A percentile compares a stretch with the other conserved stretches of the same genome.
Conservation (phyloP, 768 basidiomycete genomes). For the Phlebiopsis flavidoalba region DNA sequence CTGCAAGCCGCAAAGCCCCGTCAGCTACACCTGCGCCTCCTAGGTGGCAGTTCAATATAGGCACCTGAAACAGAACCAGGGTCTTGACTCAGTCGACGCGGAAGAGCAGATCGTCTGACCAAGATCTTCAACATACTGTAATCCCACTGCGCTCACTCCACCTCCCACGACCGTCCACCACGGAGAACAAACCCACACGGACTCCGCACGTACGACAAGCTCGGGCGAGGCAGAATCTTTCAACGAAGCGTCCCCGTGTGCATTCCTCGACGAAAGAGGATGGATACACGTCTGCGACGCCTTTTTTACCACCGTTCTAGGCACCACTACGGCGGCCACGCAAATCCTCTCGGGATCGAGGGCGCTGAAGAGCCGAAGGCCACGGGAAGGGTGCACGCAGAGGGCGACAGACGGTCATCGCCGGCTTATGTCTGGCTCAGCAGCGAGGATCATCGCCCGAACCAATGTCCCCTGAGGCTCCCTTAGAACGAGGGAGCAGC, state of each 20-base stretch:
- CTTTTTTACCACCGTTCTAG: slow-evolving; percentile 26
- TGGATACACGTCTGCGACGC: slow-evolving; percentile 28
- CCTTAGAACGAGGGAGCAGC: not conserved
- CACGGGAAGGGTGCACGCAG: slow-evolving; percentile 20
- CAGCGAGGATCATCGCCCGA: slow-evolving; percentile 5
- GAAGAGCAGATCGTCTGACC: slow-evolving; percentile 5
- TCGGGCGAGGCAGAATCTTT: slow-evolving; percentile 13
- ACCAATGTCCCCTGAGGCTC: not conserved
- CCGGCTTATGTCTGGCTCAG: slow-evolving; percentile 5
- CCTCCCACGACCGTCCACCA: not conserved
- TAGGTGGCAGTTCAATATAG: slow-evolving; percentile 1
- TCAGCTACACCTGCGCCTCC: slow-evolving; percentile 3
- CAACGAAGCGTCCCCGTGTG: slow-evolving; percentile 26
- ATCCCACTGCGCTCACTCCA: slow-evolving; percentile 5
- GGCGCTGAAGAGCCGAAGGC: slow-evolving; percentile 3
- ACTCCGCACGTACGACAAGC: slow-evolving; percentile 1
- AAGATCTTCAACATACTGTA: slow-evolving; percentile 4
- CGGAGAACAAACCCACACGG: slow-evolving; percentile 4
- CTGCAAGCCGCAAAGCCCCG: not conserved
- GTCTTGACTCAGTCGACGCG: slow-evolving; percentile 3
- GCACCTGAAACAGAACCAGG: not conserved
- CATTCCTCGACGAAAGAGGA: slow-evolving; percentile 24
- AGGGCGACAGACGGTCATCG: slow-evolving; percentile 30
- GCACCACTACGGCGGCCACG: slow-evolving; percentile 17
- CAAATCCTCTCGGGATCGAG: slow-evolving; percentile 12